Conservation (phyloP, 164 flowering plant genomes). For the Aristolochia fimbriata region DNA sequence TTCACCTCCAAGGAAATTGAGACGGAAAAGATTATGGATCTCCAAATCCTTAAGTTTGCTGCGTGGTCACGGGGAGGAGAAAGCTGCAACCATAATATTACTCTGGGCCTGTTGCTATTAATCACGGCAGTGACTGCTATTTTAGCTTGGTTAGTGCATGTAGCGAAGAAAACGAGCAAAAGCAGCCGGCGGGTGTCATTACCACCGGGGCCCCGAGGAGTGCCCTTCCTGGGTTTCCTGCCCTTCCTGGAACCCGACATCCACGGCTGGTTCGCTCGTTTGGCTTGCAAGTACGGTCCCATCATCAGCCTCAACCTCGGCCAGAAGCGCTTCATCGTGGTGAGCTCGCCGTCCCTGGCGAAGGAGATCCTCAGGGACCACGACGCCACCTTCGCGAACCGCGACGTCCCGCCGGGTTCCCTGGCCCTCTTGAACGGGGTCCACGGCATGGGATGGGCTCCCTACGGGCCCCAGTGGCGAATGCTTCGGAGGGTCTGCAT, state of each 20-base stretch:
- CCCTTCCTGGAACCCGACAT: slow-evolving; percentile 32
- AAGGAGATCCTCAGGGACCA: slow-evolving; percentile 19
- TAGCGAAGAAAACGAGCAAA: neutral
- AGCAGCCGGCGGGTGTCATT: neutral
- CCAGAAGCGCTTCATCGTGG: slow-evolving; percentile 14
- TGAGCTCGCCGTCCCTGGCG: slow-evolving; percentile 15
- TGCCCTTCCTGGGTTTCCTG: slow-evolving; percentile 42
- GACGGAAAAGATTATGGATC: too few relatives aligned
- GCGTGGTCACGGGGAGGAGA: too few relatives aligned
- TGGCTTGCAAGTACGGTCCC: slow-evolving; percentile 19
- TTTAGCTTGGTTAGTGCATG: neutral
- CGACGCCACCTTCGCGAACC: slow-evolving; percentile 23
- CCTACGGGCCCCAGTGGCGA: slow-evolving; percentile 20
- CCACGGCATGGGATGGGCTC: slow-evolving; percentile 16
- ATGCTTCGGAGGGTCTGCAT: slow-evolving; percentile 16
- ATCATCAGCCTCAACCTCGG: slow-evolving; percentile 21
- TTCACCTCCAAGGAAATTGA: too few relatives aligned
- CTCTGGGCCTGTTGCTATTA: too few relatives aligned
- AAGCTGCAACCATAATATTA: too few relatives aligned
- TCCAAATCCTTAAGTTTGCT: too few relatives aligned
- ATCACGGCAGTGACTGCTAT: neutral
- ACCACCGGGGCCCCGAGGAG: slow-evolving; percentile 43
- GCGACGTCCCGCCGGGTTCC: slow-evolving; percentile 9
- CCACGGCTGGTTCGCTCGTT: slow-evolving; percentile 11
- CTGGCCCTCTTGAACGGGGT: slow-evolving; percentile 11